Conservation (phyloP, 2,329 filamentous ascomycete genomes). For the Claviceps citrina region DNA sequence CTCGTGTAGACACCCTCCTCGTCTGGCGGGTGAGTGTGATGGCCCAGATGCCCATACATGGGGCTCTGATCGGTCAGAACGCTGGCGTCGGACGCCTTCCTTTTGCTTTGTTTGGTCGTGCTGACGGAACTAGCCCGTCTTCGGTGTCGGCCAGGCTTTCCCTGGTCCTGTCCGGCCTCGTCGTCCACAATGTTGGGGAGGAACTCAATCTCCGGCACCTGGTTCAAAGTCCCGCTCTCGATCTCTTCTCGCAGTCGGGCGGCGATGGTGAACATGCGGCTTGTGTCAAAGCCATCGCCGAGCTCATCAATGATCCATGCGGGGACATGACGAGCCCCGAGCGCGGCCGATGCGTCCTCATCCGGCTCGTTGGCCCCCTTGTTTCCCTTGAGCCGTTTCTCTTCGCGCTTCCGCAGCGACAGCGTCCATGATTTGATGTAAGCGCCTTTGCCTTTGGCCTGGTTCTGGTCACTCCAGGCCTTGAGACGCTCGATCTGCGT, state of each 20-base stretch:
- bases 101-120: conserved; percentile 11
- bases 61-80: conserved; percentile 2
- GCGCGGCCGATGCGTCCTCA: conserved; percentile 12
- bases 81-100: conserved; percentile 11
- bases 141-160: conserved; percentile 12
- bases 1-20: conserved; percentile 7
- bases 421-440: conserved; percentile 39
- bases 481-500: conserved; percentile 48
- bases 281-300: conserved; percentile 31
- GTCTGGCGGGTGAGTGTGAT: conserved; percentile 2
- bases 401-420: conserved; percentile 48
- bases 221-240: conserved; percentile 22
- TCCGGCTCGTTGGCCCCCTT: conserved; percentile 17
- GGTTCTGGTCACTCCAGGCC: conserved; percentile 42
- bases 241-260: conserved; percentile 30
- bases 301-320: conserved; percentile 33
- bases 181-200: conserved; percentile 37
- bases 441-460: conserved; percentile 15
- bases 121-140: conserved; percentile 9
- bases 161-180: conserved; percentile 14
- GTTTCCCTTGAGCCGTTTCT: conserved; percentile 32
- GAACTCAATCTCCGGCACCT: conserved; percentile 44
- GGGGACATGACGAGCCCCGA: conserved; percentile 27
- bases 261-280: conserved; percentile 32
- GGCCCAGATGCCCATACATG: conserved; percentile 1